Evolutionary conservation across 2,329 filamentous ascomycete genomes (phyloP).

Genomic region (Aspergillus novofumigatus): DNA sequence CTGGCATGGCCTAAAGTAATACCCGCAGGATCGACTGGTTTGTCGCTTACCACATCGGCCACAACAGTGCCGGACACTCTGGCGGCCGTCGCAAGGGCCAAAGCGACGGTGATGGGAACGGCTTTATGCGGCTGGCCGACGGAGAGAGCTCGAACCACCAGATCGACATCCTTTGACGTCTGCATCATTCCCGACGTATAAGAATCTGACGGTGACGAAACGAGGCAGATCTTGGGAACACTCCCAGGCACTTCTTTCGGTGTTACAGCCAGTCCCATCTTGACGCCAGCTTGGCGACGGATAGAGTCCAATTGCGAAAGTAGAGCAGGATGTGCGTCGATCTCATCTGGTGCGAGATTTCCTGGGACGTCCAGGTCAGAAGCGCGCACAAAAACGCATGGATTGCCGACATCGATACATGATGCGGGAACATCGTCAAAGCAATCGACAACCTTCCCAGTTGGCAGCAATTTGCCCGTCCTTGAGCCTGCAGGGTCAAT

Average conservation of each 20-base stretch:
- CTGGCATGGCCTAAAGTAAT: conserved; percentile 45
- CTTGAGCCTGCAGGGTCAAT: conserved; percentile 59
- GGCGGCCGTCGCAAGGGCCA: conserved; percentile 49
- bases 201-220: conserved; percentile 34
- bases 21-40: conserved; percentile 29
- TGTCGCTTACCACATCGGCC: conserved; percentile 25
- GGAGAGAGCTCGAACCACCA: conserved; percentile 49
- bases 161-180: conserved; percentile 37
- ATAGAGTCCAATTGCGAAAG: conserved; percentile 52
- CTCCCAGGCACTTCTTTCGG: conserved; percentile 47
- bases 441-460: conserved; percentile 51
- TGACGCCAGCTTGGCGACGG: conserved; percentile 52
- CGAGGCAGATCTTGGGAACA: conserved; percentile 60
- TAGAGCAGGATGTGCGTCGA: conserved; percentile 46
- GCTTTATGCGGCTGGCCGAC: conserved; percentile 56
- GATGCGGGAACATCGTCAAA: conserved; percentile 51
- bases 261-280: conserved; percentile 56
- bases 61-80: conserved; percentile 41
- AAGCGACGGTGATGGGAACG: conserved; percentile 53
- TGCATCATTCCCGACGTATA: conserved; percentile 1
- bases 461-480: conserved; percentile 60
- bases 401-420: conserved; percentile 62
- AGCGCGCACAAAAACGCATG: conserved; percentile 59
- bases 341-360: conserved; percentile 49
- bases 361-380: conserved; percentile 43